A percentile compares a stretch with the other conserved stretches of the same genome.
Evolutionary conservation across 179 eudicot species (phyloP).

Genomic region (Pouteria campechiana): DNA sequence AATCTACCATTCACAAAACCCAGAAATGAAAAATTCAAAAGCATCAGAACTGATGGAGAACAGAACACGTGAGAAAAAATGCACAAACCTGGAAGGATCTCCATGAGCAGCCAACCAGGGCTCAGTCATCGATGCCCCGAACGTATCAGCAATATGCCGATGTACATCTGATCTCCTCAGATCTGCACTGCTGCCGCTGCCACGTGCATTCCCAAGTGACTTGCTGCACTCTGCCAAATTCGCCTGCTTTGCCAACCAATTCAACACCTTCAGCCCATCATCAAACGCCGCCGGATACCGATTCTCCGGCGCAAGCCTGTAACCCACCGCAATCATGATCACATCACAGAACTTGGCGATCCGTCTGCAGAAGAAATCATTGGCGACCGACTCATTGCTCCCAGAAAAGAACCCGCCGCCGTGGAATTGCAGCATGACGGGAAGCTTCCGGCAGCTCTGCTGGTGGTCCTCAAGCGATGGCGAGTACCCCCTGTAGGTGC

Average conservation of each 20-base stretch:
- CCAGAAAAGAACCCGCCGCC: constrained; percentile 91
- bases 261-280: constrained; percentile 87
- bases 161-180: constrained; percentile 50
- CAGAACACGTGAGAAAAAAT: no score
- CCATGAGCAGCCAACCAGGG: constrained; percentile 99
- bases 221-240: constrained; percentile 88
- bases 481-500: constrained; percentile 42
- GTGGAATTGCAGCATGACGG: constrained; percentile 82
- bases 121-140: constrained; percentile 91
- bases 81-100: constrained; percentile 92
- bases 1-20: no score
- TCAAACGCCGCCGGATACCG: constrained; percentile 88
- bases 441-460: constrained; percentile 38
- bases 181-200: constrained; percentile 28
- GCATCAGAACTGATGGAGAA: no score
- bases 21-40: no score
- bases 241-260: constrained; percentile 90
- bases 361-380: constrained; percentile 76
- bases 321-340: constrained; percentile 81
- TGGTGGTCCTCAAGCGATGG: constrained; percentile 24
- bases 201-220: constrained; percentile 32
- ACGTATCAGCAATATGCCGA: constrained; percentile 63
- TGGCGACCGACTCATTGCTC: constrained; percentile 85
- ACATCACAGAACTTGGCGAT: constrained; percentile 85
- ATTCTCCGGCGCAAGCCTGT: constrained; percentile 89